Conservation (phyloP, 225 moss, liverwort and hornwort species). For the Asterella californica region DNA sequence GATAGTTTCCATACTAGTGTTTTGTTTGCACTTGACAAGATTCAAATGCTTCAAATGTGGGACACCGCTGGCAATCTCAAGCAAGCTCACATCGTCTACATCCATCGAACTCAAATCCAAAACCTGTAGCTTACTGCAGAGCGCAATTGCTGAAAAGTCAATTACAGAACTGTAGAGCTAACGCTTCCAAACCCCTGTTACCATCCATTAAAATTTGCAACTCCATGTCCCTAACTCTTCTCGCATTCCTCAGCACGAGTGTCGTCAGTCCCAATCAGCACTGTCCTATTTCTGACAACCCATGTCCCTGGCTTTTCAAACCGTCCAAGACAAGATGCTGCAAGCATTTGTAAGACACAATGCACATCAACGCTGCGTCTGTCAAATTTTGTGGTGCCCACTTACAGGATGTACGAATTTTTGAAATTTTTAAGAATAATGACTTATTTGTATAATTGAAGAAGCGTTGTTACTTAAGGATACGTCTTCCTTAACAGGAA, state of each 20-base stretch:
- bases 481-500: too few relatives aligned
- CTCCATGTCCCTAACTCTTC: conserved; percentile 63
- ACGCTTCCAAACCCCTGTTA: conserved; percentile 54
- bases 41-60: conserved; percentile 57
- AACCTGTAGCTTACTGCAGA: conserved; percentile 54
- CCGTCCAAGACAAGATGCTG: conserved; percentile 56
- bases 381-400: too few relatives aligned
- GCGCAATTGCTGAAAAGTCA: conserved; percentile 65
- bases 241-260: conserved; percentile 51
- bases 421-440: too few relatives aligned
- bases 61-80: conserved; percentile 58
- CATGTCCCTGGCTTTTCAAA: conserved; percentile 61
- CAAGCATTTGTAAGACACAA: conserved; percentile 63
- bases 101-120: conserved; percentile 67
- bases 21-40: conserved; percentile 60
- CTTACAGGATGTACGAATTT: too few relatives aligned
- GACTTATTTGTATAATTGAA: too few relatives aligned
- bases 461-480: too few relatives aligned
- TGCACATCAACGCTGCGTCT: conserved; percentile 62
- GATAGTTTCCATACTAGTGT: conserved; percentile 57
- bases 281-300: conserved; percentile 61
- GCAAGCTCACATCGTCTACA: conserved; percentile 68
- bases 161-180: conserved; percentile 71
- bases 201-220: conserved; percentile 71
- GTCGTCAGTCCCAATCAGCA: conserved; percentile 59